These are phyloP conservation scores for Marasmius fiardii DNA, from an alignment of 1,284 basidiomycete genomes.

Conservation along the genomic window DNA sequence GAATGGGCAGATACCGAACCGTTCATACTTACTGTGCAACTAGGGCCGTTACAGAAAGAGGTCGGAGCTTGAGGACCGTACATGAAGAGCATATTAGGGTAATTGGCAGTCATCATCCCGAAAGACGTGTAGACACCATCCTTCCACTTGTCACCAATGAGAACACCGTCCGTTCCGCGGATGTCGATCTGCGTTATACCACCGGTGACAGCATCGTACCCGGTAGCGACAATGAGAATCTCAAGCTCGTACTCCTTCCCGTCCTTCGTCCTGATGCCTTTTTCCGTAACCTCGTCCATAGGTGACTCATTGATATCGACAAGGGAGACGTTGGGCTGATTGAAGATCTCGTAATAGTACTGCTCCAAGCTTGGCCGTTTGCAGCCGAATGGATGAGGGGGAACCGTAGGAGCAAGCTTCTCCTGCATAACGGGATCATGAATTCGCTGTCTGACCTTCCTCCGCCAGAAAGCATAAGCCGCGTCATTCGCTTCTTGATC, in stretches of 20 bases:
- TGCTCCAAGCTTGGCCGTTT: constrained; percentile 23
- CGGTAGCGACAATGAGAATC: constrained; percentile 22
- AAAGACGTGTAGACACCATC: constrained; percentile 21
- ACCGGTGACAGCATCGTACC: constrained; percentile 24
- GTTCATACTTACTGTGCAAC: constrained; percentile 17
- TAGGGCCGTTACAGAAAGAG: constrained; percentile 23
- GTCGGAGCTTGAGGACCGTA: constrained; percentile 25
- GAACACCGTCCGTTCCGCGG: constrained; percentile 17
- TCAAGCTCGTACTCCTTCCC: constrained; percentile 22
- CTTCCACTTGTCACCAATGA: constrained; percentile 22
- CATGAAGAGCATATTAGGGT: constrained; percentile 25
- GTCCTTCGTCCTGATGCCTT: constrained; percentile 21
- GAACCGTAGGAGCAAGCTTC: constrained; percentile 21
- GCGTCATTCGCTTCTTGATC: constrained; percentile 20
- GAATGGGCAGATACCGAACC: neutral
- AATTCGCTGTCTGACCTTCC: constrained; percentile 20
- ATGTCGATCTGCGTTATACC: constrained; percentile 24
- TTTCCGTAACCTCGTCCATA: constrained; percentile 19
- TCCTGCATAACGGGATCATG: constrained; percentile 20
- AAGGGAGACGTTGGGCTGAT: constrained; percentile 23
- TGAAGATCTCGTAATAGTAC: constrained; percentile 22
- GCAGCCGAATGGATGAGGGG: constrained; percentile 22
- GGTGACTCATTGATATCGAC: constrained; percentile 22
- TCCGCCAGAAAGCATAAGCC: constrained; percentile 24
- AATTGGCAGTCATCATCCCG: constrained; percentile 18